phyloP scores from a whole-genome alignment of 805 yeast genomes.

The Candida taoyuanica region DNA sequence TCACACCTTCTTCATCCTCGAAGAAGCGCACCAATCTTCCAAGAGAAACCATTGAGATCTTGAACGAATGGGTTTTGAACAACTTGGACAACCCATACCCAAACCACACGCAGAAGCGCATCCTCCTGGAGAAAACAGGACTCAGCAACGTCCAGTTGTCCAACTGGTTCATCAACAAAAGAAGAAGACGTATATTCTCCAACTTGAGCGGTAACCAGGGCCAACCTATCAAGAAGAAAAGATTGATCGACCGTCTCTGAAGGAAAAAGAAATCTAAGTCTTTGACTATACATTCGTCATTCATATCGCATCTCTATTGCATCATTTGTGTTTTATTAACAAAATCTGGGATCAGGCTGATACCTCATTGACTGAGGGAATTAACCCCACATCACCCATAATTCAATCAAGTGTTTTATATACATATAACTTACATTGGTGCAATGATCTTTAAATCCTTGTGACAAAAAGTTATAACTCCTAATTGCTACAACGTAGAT shows the following conservation, averaged over 20 bases:
- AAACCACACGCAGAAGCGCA: constrained; percentile 69
- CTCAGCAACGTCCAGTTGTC: constrained; percentile 75
- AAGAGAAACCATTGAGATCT: constrained; percentile 65
- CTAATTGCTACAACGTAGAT: too few relatives aligned
- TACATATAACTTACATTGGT: too few relatives aligned
- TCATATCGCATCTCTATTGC: too few relatives aligned
- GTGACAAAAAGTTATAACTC: too few relatives aligned
- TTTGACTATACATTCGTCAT: too few relatives aligned
- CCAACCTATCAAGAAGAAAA: constrained; percentile 29
- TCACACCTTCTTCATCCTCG: constrained; percentile 2
- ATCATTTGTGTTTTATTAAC: too few relatives aligned
- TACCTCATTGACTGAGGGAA: too few relatives aligned
- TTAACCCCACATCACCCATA: too few relatives aligned
- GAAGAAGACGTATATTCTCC: constrained; percentile 59
- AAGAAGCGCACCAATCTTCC: constrained; percentile 71
- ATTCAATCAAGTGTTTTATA: too few relatives aligned
- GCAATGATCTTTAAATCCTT: too few relatives aligned
- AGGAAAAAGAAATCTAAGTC: background rate
- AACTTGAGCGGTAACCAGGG: constrained; percentile 29
- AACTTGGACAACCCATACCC: constrained; percentile 84
- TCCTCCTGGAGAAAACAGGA: constrained; percentile 66
- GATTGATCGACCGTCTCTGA: constrained; percentile 26
- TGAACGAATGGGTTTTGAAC: constrained; percentile 68
- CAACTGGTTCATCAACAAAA: constrained; percentile 86
- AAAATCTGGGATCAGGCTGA: too few relatives aligned